phyloP scores from a whole-genome alignment of 768 basidiomycete species.

The Thelephora aurantiotincta region DNA sequence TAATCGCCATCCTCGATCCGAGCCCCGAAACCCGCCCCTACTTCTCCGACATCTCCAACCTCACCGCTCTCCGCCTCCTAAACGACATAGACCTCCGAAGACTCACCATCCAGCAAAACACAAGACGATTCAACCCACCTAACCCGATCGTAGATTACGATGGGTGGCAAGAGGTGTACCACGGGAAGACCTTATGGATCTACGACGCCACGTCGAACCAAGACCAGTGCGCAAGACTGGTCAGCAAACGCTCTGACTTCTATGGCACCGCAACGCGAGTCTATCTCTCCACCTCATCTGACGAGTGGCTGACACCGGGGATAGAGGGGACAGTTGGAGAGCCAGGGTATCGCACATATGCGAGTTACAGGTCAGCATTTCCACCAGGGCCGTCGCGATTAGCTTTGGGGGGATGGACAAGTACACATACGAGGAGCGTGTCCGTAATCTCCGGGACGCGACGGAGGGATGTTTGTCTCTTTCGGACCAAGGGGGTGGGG shows the following conservation, averaged over 20 bases:
- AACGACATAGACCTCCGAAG: constrained; percentile 56
- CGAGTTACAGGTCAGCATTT: constrained; percentile 59
- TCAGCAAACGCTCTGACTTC: constrained; percentile 43
- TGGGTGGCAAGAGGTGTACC: constrained; percentile 64
- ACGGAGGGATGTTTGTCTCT: not conserved
- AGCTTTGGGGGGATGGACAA: constrained; percentile 67
- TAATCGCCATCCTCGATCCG: constrained; percentile 41
- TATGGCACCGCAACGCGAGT: constrained; percentile 74
- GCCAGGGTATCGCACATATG: constrained; percentile 53
- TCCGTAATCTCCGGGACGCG: constrained; percentile 50
- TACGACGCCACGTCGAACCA: constrained; percentile 54
- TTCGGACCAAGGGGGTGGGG: not conserved
- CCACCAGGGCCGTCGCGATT: constrained; percentile 45
- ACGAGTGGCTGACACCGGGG: not conserved
- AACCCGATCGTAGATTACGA: constrained; percentile 47
- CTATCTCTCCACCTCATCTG: not conserved
- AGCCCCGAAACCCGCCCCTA: constrained; percentile 24
- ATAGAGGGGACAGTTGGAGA: constrained; percentile 73
- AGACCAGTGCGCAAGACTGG: constrained; percentile 55
- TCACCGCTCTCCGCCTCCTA: constrained; percentile 50
- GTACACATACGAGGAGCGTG: constrained; percentile 53
- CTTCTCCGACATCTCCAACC: constrained; percentile 43
- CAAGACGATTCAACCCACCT: constrained; percentile 30
- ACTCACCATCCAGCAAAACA: constrained; percentile 30
- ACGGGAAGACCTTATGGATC: constrained; percentile 58